Evolutionary conservation across 257 asterid genomes (phyloP).

Genomic region (Solanum sejunctum): DNA sequence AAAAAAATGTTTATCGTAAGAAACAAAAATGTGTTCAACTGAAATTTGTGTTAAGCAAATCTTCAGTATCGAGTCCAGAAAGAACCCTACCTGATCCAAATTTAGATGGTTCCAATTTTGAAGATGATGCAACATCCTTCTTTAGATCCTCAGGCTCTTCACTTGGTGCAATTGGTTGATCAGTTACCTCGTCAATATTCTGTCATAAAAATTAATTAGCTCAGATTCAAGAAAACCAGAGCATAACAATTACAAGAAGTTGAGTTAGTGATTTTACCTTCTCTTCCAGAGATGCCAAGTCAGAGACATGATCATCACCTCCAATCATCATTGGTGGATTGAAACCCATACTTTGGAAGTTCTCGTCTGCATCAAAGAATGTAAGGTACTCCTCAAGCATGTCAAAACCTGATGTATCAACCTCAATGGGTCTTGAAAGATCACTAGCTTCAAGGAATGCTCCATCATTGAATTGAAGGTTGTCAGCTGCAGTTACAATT

Average conservation of each 20-base stretch:
- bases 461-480: constrained; percentile 37
- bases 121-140: constrained; percentile 24
- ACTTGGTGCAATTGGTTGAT: constrained; percentile 9
- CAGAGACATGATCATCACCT: constrained; percentile 23
- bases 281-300: constrained; percentile 9
- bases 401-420: constrained; percentile 34
- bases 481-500: constrained; percentile 31
- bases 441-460: constrained; percentile 68
- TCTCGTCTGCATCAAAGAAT: constrained; percentile 46
- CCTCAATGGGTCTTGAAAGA: constrained; percentile 39
- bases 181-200: constrained; percentile 24
- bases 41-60: not conserved
- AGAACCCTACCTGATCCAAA: constrained; percentile 33
- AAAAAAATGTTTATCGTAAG: not conserved
- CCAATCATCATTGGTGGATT: constrained; percentile 33
- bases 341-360: constrained; percentile 17
- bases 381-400: constrained; percentile 60
- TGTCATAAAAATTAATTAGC: constrained; percentile 10
- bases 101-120: constrained; percentile 28
- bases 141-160: constrained; percentile 10
- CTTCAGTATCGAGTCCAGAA: not conserved
- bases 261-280: constrained; percentile 22
- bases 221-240: not conserved
- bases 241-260: not conserved
- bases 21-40: not conserved